Base-by-base conservation (phyloP, 331 rosid species). In the Acacia concinna region DNA sequence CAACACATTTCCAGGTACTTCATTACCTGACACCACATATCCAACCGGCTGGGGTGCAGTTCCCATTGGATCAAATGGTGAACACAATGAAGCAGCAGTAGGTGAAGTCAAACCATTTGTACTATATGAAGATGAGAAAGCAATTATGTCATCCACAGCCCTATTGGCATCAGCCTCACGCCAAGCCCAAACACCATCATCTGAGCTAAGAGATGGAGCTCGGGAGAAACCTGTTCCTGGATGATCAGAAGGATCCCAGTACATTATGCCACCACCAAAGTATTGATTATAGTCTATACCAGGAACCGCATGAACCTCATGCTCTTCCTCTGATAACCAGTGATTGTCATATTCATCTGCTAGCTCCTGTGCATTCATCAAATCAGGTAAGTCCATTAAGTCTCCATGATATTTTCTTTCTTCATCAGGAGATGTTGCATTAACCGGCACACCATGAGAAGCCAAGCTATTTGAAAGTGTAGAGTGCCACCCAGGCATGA, bases 121-220 rank as follows among this genome's bases (percentile, higher is more conserved):
- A 82, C 92, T 85, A 77, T 91, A 95, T 5, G 99, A 90, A 84
- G 99, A 95, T 70, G 99, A 87, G 85, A 91, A 96, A 68, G 99
- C 93, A 89, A 96, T 97, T 97, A 96, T 96, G 75, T 96, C 99
- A 93, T 96, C 99, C 70, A 96, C 99, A 66, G 98, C 88, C 85
- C 96, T 90, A 82, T 84, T 91, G 90, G 91, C 88, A 87, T 96
- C 99, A 79, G 99, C 99, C 78, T 96, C 99, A 71, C 90, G 94
- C 97, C 96, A 90, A 82, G 98, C 97, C 99, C 96, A 96, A 68
- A 88, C 75, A 87, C 99, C 93, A 86, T 96, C 99, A 84, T 96
- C 98, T 68, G 98, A 96, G 84, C 99, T 93, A 71, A 93, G 99
- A 54, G 98, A 96, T 30, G 98, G 99, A 70, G 99, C 97, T 37